Base-by-base conservation (phyloP, 2,329 filamentous ascomycete genomes). In the Cytospora schulzeri region DNA sequence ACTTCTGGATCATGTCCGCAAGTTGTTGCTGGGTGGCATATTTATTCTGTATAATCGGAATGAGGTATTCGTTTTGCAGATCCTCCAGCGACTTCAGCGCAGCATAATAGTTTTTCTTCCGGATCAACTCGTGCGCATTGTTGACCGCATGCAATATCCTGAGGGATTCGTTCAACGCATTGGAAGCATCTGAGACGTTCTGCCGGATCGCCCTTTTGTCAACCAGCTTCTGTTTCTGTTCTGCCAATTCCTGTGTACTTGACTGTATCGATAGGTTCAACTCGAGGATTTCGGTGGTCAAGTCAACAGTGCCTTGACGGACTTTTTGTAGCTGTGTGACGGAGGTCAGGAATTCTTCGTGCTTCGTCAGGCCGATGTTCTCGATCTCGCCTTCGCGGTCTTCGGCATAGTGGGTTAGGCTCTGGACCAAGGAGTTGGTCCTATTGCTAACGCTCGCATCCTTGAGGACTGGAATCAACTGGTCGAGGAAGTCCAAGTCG, bases 11-110 rank as follows among this genome's bases (percentile, higher is more conserved):
- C 80, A 97, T 87, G 73, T 96, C 92, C 35, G 95, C 95, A 68
- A 99, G 89, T 73, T 93, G 94, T 77, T 97, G 96, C 69, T 97
- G 92, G 1, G 92, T 96, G 11, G 96, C 92, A 70, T 96, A 95
- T 73, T 93, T 93, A 69, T 89, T 89, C 73, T 89, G 87, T 66
- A 89, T 85, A 54, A 83, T 88, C 22, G 87, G 87, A 17, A 89
- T 80, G 22, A 99, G 85, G 73, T 98, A 92, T 69, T 99, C 93
- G 76, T 96, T 97, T 74, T 98, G 94, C 50, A 99, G 82, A 74
- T 99, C 95, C 71, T 98, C 95, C 55, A 99, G 82, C 4, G 94
- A 94, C 70, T 96, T 93, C 59, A 99, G 83, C 3, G 95, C 95
- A 7, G 91, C 92, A 76, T 99, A 99, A 75, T 98, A 96, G 70